Evolutionary conservation across 192 early-diverging fungal genomes (phyloP), one percentile per base, ranked within the genome.

Genomic region (Bifiguratus adelaidae): DNA sequence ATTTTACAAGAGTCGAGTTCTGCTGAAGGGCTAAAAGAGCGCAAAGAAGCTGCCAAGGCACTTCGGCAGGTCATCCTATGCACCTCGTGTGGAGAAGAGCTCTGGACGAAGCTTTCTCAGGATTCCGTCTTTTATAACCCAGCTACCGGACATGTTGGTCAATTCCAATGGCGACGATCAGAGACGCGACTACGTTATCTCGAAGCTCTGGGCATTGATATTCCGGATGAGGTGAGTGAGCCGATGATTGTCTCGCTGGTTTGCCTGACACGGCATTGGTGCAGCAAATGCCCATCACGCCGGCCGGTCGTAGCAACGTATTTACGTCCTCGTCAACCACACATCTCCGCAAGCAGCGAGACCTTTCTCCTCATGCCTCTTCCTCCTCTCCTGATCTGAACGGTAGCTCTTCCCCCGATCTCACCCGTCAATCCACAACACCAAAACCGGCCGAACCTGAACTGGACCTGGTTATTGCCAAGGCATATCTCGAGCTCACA

Each of bases 101-200:
- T 65, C 3, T 65, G 62, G 62, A 42, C 44, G 12, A 65, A 58
- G 19, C 43, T 65, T 9, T 65, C 62, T 19, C 36, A 48, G 7
- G 62, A 65, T 33, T 50, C 62, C 2, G 53, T 65, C 2, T 65
- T 65, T 27, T 65, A 59, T 22, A 65, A 65, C 46, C 56, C 62
- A 16, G 24, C 58, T 12, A 65, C 62, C 23, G 62, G 62, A 6
- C 43, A 50, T 7, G 45, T 65, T n/a, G 62, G 62, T n/a, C 62
- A 65, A 24, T 65, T 65, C 22, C 62, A 58, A 21, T 65, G 62
- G 62, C 54, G 51, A 36, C 33, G 62, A 30, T 65, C 62, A 9
- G 50, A 65, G 30, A 55, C 48, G 9, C 57, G 58, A 29, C 46
- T 41, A 19, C 48, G 45, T 12, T 65, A 65, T 32, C 34, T 65